Percentiles rank a stretch among this genome's conserved stretches.
phyloP scores from a whole-genome alignment of 306 rosid species.

The Cicer pinnatifidum region DNA sequence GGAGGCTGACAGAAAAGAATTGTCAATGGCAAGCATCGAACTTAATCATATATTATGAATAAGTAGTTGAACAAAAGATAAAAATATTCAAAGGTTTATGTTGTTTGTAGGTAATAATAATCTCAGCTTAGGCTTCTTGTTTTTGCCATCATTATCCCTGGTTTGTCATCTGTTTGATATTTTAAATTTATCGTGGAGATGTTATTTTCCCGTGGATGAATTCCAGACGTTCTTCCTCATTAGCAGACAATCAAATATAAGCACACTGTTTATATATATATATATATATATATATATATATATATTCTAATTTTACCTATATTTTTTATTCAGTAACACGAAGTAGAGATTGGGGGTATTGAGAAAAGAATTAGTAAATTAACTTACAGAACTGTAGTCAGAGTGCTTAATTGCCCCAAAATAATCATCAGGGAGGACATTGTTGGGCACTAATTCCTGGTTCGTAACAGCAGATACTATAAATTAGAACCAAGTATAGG shows the following conservation, averaged over 20 bases:
- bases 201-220: constrained; percentile 29
- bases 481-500: constrained; percentile 41
- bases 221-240: constrained; percentile 26
- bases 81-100: background rate
- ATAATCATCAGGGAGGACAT: constrained; percentile 78
- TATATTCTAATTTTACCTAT: constrained; percentile 7
- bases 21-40: constrained; percentile 17
- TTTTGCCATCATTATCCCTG: constrained; percentile 11
- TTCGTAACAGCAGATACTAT: constrained; percentile 41
- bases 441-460: constrained; percentile 77
- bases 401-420: constrained; percentile 64
- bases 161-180: constrained; percentile 18
- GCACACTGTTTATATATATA: background rate
- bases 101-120: constrained; percentile 8
- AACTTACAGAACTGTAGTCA: constrained; percentile 93
- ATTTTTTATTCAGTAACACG: background rate
- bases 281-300: background rate
- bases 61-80: background rate
- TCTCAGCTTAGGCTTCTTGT: background rate
- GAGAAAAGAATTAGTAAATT: constrained; percentile 22
- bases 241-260: constrained; percentile 4
- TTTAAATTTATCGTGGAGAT: constrained; percentile 27
- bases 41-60: constrained; percentile 24
- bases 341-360: constrained; percentile 17
- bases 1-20: background rate